Evolutionary conservation across 2,329 filamentous ascomycete species (phyloP).

Genomic region (Fusarium camptoceras): DNA sequence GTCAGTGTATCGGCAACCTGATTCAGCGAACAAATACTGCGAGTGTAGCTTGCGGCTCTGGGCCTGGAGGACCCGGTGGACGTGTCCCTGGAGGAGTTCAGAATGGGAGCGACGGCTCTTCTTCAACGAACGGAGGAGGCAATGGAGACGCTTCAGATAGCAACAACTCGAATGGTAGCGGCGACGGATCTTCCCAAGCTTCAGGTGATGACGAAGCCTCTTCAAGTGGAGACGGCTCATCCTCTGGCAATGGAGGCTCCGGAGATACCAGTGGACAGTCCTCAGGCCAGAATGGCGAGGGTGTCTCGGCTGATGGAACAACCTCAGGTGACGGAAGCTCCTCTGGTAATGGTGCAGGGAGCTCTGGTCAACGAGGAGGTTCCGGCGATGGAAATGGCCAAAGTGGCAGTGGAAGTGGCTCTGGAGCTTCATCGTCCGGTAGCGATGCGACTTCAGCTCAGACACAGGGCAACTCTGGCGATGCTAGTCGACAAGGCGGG

Average conservation of each 20-base stretch:
- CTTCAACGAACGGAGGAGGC: background rate
- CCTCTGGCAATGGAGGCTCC: background rate
- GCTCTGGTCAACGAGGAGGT: background rate
- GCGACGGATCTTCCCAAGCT: background rate
- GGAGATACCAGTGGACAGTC: background rate
- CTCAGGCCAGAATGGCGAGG: background rate
- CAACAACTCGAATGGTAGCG: background rate
- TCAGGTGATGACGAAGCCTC: background rate
- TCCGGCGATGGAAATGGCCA: background rate
- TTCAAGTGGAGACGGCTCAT: background rate
- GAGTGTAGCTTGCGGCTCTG: conserved; percentile 12
- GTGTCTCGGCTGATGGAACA: background rate
- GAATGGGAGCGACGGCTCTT: background rate
- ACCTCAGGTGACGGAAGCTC: background rate
- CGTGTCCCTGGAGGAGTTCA: conserved; percentile 7
- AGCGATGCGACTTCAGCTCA: background rate
- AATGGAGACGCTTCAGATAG: background rate
- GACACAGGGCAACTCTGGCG: background rate
- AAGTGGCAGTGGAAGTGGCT: background rate
- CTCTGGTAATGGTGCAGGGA: background rate
- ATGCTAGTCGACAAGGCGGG: background rate
- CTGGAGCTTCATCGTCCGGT: background rate
- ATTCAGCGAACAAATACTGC: background rate
- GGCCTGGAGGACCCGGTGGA: conserved; percentile 25
- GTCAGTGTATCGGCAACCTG: conserved; percentile 21